Percentiles rank a stretch among this genome's conserved stretches.
These are phyloP conservation scores for Epithele typhae DNA, from an alignment of 768 basidiomycete genomes.

Conservation along the genomic window DNA sequence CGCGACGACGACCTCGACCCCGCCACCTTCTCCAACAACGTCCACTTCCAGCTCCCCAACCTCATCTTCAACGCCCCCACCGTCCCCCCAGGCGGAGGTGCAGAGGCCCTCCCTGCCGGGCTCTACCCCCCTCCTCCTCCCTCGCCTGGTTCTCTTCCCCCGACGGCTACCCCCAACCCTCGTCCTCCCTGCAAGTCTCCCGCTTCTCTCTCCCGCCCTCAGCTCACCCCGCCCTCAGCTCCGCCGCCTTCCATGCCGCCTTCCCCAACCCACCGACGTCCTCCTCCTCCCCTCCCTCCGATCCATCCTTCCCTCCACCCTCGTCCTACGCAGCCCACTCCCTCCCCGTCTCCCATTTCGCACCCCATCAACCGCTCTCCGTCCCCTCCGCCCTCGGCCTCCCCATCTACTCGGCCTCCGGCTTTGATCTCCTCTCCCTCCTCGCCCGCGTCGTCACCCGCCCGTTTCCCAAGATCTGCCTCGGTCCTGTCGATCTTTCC, in stretches of 20 bases:
- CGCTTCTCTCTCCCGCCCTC: not conserved
- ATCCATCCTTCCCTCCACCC: not conserved
- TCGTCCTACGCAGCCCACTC: not conserved
- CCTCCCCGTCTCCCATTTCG: slow-evolving; percentile 1
- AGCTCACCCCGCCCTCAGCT: not conserved
- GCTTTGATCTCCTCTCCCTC: slow-evolving; percentile 85
- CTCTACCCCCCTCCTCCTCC: slow-evolving; percentile 24
- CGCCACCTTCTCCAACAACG: slow-evolving; percentile 22
- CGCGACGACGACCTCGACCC: slow-evolving; percentile 15
- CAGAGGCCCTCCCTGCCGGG: slow-evolving; percentile 60
- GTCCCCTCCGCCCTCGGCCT: slow-evolving; percentile 28
- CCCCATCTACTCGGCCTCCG: slow-evolving; percentile 84
- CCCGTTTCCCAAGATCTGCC: slow-evolving; percentile 64
- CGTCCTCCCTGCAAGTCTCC: slow-evolving; percentile 7
- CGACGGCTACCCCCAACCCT: slow-evolving; percentile 6
- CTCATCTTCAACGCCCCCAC: slow-evolving; percentile 61
- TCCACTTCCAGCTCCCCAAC: slow-evolving; percentile 60
- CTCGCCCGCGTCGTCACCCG: slow-evolving; percentile 74
- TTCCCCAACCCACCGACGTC: slow-evolving; percentile 1
- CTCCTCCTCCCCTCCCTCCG: slow-evolving; percentile 4
- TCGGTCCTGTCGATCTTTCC: slow-evolving; percentile 90
- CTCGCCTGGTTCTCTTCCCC: slow-evolving; percentile 46
- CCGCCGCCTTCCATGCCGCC: not conserved
- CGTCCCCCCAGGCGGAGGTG: slow-evolving; percentile 68
- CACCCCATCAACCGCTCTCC: slow-evolving; percentile 8